Percentiles rank a stretch among this genome's conserved stretches.
These are phyloP conservation scores for Penicillium coffeae DNA, from an alignment of 495 filamentous ascomycete species.

Conservation along the genomic window DNA sequence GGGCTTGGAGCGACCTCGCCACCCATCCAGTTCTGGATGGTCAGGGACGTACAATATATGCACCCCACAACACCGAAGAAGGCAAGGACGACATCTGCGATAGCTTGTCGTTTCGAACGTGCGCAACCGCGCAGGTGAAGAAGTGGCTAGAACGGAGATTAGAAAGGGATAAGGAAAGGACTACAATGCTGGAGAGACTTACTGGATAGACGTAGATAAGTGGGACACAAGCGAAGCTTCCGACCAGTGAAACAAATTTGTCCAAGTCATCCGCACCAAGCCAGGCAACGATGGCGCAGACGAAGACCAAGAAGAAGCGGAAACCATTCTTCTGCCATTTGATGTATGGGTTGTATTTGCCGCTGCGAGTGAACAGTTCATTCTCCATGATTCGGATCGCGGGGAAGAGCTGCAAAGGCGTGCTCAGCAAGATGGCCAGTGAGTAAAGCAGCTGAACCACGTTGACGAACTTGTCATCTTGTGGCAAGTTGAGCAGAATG, in stretches of 20 bases:
- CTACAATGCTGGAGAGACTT: conserved; percentile 34
- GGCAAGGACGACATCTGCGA: conserved; percentile 68
- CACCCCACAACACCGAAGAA: conserved; percentile 81
- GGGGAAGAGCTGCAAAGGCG: conserved; percentile 93
- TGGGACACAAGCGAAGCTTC: conserved; percentile 96
- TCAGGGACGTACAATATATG: conserved; percentile 83
- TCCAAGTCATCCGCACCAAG: conserved; percentile 88
- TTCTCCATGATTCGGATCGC: conserved; percentile 77
- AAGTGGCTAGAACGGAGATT: conserved; percentile 59
- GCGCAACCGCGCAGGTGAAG: conserved; percentile 82
- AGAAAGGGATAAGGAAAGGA: neutral
- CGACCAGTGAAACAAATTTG: conserved; percentile 93
- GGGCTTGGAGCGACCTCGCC: conserved; percentile 39
- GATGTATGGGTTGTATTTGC: conserved; percentile 92
- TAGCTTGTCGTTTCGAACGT: conserved; percentile 54
- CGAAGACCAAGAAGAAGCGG: conserved; percentile 82
- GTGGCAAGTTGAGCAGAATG: conserved; percentile 90
- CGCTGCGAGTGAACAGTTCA: conserved; percentile 72
- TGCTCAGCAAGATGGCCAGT: conserved; percentile 87
- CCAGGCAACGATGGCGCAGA: conserved; percentile 87
- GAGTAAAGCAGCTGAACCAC: conserved; percentile 94
- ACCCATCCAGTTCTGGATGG: conserved; percentile 76
- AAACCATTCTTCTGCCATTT: conserved; percentile 99
- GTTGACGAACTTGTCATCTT: conserved; percentile 95
- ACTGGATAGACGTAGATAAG: conserved; percentile 97